Percentiles rank a stretch among this genome's conserved stretches.
Conservation (phyloP, 2,329 filamentous ascomycete species). For the Phialocephala subalpina region DNA sequence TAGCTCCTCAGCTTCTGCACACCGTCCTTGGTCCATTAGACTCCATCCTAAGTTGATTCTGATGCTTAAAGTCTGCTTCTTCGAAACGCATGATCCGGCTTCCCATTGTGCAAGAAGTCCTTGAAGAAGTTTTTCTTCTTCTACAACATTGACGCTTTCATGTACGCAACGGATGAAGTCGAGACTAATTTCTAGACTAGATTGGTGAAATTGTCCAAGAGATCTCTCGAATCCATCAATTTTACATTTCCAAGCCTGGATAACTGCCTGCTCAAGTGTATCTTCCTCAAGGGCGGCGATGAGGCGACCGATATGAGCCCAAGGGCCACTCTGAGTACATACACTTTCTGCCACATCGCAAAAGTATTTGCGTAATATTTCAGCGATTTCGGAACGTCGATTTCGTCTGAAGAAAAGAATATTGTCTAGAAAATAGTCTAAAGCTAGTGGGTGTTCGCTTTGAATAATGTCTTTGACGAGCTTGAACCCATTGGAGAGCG, state of each 20-base stretch:
- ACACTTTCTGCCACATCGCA: slow-evolving; percentile 25
- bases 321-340: slow-evolving; percentile 21
- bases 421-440: slow-evolving; percentile 29
- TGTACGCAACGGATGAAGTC: slow-evolving; percentile 23
- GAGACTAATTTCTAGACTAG: slow-evolving; percentile 25
- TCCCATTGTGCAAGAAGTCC: slow-evolving; percentile 24
- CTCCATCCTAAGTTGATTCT: slow-evolving; percentile 33
- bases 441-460: slow-evolving; percentile 25
- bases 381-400: slow-evolving; percentile 19
- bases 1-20: slow-evolving; percentile 30
- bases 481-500: slow-evolving; percentile 27
- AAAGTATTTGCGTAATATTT: slow-evolving; percentile 24
- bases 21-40: slow-evolving; percentile 30
- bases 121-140: slow-evolving; percentile 31
- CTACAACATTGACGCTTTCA: background rate
- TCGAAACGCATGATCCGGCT: slow-evolving; percentile 7
- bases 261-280: slow-evolving; percentile 23
- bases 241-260: slow-evolving; percentile 29
- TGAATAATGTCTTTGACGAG: slow-evolving; percentile 25
- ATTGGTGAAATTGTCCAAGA: slow-evolving; percentile 24
- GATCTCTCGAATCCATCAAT: slow-evolving; percentile 26
- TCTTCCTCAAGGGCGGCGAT: slow-evolving; percentile 25
- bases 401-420: slow-evolving; percentile 28
- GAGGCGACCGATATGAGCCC: slow-evolving; percentile 27
- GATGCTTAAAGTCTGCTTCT: background rate